Percentiles rank a stretch among this genome's conserved stretches.
phyloP scores from a whole-genome alignment of 352 stramenopile genomes.

The Plasmopara halstedii region DNA sequence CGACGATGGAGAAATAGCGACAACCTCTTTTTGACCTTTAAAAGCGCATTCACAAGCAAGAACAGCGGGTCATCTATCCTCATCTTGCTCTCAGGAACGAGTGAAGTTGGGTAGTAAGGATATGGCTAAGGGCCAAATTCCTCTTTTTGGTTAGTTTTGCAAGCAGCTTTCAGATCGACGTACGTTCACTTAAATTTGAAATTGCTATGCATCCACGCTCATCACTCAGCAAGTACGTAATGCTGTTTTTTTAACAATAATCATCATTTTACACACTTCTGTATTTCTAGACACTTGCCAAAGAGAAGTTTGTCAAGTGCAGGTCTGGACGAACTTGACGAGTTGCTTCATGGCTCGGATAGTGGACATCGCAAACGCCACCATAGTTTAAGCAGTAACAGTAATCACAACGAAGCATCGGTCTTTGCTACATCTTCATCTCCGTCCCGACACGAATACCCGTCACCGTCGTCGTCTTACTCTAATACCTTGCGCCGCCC shows the following conservation, averaged over 20 bases:
- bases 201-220: conserved; percentile 27
- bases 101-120: conserved; percentile 10
- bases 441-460: conserved; percentile 14
- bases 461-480: conserved; percentile 12
- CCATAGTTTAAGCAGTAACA: conserved; percentile 36
- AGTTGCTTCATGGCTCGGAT: conserved; percentile 25
- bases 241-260: too few relatives aligned
- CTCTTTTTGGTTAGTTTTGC: conserved; percentile 22
- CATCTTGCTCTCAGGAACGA: not conserved
- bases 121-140: conserved; percentile 23
- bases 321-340: conserved; percentile 43
- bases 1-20: conserved; percentile 25
- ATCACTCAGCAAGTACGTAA: conserved; percentile 28
- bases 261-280: not conserved
- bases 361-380: conserved; percentile 40
- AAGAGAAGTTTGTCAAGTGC: conserved; percentile 56
- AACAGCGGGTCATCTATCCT: conserved; percentile 14
- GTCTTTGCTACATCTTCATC: conserved; percentile 14
- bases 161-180: conserved; percentile 23
- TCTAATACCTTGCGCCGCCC: conserved; percentile 14
- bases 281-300: conserved; percentile 32
- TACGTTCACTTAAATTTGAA: conserved; percentile 3
- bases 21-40: conserved; percentile 14
- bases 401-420: conserved; percentile 17
- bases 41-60: conserved; percentile 26